These are phyloP conservation scores for Cutaneotrichosporon daszewskae DNA, from an alignment of 1,284 basidiomycete species.

Conservation along the genomic window DNA sequence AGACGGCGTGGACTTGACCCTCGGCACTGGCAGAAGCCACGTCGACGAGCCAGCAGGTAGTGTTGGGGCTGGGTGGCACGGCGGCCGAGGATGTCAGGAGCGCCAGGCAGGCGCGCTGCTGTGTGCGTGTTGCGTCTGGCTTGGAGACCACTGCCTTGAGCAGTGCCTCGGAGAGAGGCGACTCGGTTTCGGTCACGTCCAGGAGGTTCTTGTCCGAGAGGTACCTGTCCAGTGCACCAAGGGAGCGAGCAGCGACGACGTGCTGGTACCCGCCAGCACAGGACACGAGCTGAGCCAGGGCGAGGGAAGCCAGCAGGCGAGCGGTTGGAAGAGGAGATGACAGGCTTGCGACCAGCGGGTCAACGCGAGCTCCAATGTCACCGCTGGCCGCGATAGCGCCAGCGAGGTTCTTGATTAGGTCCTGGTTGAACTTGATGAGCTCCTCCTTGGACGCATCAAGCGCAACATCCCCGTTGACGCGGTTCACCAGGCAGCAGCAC, in stretches of 20 bases:
- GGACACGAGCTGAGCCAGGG: constrained; percentile 16
- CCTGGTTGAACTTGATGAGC: constrained; percentile 13
- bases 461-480: constrained; percentile 4
- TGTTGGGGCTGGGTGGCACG: constrained; percentile 16
- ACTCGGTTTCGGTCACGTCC: constrained; percentile 21
- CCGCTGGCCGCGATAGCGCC: constrained; percentile 11
- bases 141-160: constrained; percentile 29
- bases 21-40: background rate
- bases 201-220: constrained; percentile 13
- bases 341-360: constrained; percentile 10
- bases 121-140: constrained; percentile 30
- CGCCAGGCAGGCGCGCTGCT: constrained; percentile 27
- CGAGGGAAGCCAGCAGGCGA: constrained; percentile 12
- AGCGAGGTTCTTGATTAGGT: constrained; percentile 10
- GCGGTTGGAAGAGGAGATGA: constrained; percentile 2
- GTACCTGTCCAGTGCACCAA: constrained; percentile 18
- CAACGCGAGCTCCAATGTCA: constrained; percentile 15
- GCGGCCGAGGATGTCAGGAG: constrained; percentile 29
- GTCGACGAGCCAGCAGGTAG: constrained; percentile 23
- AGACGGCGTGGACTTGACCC: constrained; percentile 14
- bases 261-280: constrained; percentile 16
- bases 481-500: constrained; percentile 9
- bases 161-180: constrained; percentile 13
- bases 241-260: constrained; percentile 51
- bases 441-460: constrained; percentile 6